A percentile compares a stretch with the other conserved stretches of the same genome.
These are phyloP conservation scores for Clonostachys rosea DNA, from an alignment of 2,329 filamentous ascomycete genomes.

Conservation along the genomic window DNA sequence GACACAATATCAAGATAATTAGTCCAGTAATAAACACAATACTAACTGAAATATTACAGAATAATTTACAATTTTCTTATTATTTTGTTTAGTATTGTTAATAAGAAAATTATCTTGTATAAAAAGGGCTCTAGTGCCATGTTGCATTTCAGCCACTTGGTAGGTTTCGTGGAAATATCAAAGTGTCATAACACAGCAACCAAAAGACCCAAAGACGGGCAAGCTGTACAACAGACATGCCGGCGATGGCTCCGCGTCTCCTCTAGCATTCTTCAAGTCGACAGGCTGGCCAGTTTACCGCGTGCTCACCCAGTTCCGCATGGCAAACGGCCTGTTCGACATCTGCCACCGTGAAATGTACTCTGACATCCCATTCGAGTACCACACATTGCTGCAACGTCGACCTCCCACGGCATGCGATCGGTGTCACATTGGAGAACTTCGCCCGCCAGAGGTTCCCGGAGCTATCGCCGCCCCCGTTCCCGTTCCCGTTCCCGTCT, in stretches of 20 bases:
- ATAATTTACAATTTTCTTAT: too few species aligned
- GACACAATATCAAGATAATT: too few species aligned
- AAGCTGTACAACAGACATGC: conserved; percentile 4
- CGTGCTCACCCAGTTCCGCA: not conserved
- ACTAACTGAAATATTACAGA: too few species aligned
- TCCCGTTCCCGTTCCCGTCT: too few species aligned
- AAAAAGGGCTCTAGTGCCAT: too few species aligned
- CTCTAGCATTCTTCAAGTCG: not conserved
- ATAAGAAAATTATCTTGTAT: too few species aligned
- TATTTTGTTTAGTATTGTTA: too few species aligned
- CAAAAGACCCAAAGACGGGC: not conserved
- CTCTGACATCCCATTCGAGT: not conserved
- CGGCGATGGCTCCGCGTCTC: conserved; percentile 2
- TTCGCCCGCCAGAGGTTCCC: too few species aligned
- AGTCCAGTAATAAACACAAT: too few species aligned
- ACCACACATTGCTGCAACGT: not conserved
- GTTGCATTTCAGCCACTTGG: too few species aligned
- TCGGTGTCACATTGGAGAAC: too few species aligned
- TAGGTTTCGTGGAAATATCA: too few species aligned
- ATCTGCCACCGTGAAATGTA: not conserved
- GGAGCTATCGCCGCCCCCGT: not conserved
- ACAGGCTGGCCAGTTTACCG: not conserved
- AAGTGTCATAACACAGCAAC: not conserved
- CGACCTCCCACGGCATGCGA: not conserved
- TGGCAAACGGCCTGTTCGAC: not conserved